Base-by-base conservation (phyloP, 768 basidiomycete species). In the Mrakia frigida region DNA sequence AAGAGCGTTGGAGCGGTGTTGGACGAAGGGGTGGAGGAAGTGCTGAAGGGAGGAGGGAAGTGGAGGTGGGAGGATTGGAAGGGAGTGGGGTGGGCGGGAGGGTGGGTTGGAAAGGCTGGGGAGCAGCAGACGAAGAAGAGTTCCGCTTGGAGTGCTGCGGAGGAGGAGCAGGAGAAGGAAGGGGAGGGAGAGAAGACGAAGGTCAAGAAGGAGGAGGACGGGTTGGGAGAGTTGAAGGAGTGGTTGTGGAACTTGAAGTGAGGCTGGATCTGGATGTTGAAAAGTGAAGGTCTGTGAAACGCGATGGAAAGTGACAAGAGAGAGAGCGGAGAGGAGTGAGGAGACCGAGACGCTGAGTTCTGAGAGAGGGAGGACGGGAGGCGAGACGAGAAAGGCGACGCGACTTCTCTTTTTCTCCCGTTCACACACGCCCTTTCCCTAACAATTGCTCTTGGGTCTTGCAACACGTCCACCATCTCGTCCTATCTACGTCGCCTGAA, bases 61-160 rank as follows among this genome's bases (percentile, higher is more conserved):
- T 76, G 75, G 75, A 63, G 75, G 6, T 76, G 75, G 75, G 75
- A 76, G 61, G 75, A 76, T 50, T 76, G 75, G 75, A 76, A 76
- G 41, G 75, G 75, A 7, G 63, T 76, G 31, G 52, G 53, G n/a
- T 76, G 75, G 75, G 75, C 75, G 18, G 75, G 75, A 5, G 75
- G 75, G 16, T 76, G 70, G 70, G 71, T 72, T 6, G 75, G 75
- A 7, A 46, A 50, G 6, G 28, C 9, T 3, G 46, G 46, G 21
- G 69, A n/a, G 10, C 70, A 21, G 23, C 25, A 69, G 69, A 52
- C 28, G 70, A 70, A 28, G 56, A 59, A 37, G 53, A 37, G 41
- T 65, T 43, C 61, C 23, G 37, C 60, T 5, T 52, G 53, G n/a
- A 41, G 39, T 23, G 67, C 35, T 50, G 65, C 37, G 7, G 35